Base-by-base conservation (phyloP, 805 yeast species). In the Saccharomycopsis schoenii region DNA sequence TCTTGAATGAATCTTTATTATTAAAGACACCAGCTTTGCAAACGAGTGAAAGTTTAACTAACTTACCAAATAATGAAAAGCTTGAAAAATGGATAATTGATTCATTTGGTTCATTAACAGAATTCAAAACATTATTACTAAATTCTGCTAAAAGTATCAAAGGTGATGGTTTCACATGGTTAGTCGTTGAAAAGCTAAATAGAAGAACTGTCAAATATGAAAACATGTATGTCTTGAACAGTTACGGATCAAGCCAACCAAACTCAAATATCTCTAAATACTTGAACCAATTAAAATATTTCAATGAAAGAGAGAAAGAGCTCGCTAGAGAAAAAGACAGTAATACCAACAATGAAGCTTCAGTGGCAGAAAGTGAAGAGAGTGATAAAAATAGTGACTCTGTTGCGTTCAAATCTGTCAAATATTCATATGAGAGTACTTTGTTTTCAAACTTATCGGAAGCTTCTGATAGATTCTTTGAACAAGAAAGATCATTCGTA, bases 161-260 rank as follows among this genome's bases (percentile, higher is more conserved):
- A 63, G 97, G 98, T 58, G 93, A 89, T 72, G 99, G 99, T 2
- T 84, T 80, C 73, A 88, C 92, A 11, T 94, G 97, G 94, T 76
- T 94, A 19, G 85, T 91, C 24, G 96, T 93, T 10, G 73, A 77
- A 63, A 69, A 71, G 60, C 64, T 66, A 2, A 67, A 61, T 55
- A 40, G 61, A 9, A 57, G 65, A 10, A 58, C 56, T 11, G 66
- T 70, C 47, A 69, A 67, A 56, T 77, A 68, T 61, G 81, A 81
- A 61, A 74, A 78, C 39, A 77, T 94, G 67, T 84, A 83, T 58
- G 76, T 94, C 9, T 73, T 89, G 61, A 88, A 90, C 73, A 86
- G 97, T n/a, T 90, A 90, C 73, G 90, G 89, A 69, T 84, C 92
- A 5, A 98, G 98, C 4, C 79, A 89, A 6, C 96, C 97, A 37